A percentile compares a stretch with the other conserved stretches of the same genome.
Conservation (phyloP, 306 rosid genomes). For the Canavalia ensiformis region DNA sequence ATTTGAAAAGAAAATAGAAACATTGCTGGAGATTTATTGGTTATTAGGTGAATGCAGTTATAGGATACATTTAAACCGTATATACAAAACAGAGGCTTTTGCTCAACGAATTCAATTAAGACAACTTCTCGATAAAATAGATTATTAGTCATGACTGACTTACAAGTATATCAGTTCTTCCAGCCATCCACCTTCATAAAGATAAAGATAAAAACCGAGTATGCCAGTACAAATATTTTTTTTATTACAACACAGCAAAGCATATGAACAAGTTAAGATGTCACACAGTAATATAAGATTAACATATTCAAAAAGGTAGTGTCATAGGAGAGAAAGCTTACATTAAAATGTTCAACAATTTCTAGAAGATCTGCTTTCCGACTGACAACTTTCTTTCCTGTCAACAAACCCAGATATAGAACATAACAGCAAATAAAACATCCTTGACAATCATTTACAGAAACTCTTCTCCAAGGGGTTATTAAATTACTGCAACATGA, state of each 20-base stretch:
- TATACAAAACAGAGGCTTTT: constrained; percentile 25
- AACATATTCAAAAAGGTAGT: not conserved
- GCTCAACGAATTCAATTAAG: not conserved
- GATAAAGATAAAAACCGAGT: constrained; percentile 15
- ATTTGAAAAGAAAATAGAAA: not conserved
- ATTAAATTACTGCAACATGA: not conserved
- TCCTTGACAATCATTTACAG: constrained; percentile 20
- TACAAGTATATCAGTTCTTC: constrained; percentile 26
- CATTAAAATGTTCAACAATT: constrained; percentile 91
- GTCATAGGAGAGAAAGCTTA: constrained; percentile 52
- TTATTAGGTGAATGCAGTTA: not conserved
- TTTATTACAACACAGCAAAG: constrained; percentile 22
- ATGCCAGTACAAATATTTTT: not conserved
- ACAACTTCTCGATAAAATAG: constrained; percentile 16
- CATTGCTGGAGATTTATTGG: not conserved
- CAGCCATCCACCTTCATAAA: constrained; percentile 25
- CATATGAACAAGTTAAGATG: constrained; percentile 27
- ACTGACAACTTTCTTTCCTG: constrained; percentile 79
- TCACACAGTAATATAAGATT: constrained; percentile 1
- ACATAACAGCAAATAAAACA: constrained; percentile 45
- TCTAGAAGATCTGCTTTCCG: constrained; percentile 83
- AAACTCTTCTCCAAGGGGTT: constrained; percentile 4
- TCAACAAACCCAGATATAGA: constrained; percentile 50
- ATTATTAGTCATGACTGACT: constrained; percentile 10
- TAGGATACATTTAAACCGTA: constrained; percentile 24